Conservation (phyloP, 345 rosid species). For the Leavenworthia alabamica region DNA sequence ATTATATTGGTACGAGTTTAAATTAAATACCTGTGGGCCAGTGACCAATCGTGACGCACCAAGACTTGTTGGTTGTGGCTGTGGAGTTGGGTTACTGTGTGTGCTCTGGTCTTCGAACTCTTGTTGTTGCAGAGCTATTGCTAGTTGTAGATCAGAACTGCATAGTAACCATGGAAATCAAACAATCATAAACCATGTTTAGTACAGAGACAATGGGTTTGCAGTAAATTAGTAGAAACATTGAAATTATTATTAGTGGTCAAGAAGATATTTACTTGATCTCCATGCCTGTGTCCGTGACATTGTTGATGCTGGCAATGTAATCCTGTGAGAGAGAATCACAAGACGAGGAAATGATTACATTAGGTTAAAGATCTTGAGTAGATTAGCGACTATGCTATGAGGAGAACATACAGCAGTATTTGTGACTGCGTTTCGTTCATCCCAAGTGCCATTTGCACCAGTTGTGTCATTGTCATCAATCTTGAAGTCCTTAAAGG, state of each 20-base stretch:
- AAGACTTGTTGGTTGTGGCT: slow-evolving; percentile 46
- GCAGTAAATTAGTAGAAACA: not conserved
- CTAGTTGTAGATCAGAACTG: slow-evolving; percentile 92
- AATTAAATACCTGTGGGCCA: slow-evolving; percentile 67
- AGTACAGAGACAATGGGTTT: not conserved
- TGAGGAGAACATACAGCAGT: slow-evolving; percentile 58
- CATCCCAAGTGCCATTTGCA: slow-evolving; percentile 69
- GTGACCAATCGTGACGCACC: slow-evolving; percentile 63
- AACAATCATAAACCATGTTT: not conserved
- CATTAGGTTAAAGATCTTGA: slow-evolving; percentile 1
- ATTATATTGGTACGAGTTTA: not conserved
- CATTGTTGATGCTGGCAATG: slow-evolving; percentile 70
- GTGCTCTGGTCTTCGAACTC: slow-evolving; percentile 85
- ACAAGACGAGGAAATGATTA: not conserved
- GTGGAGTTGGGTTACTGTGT: slow-evolving; percentile 51
- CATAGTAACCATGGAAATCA: slow-evolving; percentile 21
- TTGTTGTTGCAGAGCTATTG: slow-evolving; percentile 94
- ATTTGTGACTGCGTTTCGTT: slow-evolving; percentile 67
- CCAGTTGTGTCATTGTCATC: slow-evolving; percentile 59
- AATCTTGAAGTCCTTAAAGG: slow-evolving; percentile 81
- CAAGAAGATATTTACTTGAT: slow-evolving; percentile 46
- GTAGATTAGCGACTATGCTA: not conserved
- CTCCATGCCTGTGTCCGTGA: slow-evolving; percentile 51
- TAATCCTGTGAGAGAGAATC: slow-evolving; percentile 52
- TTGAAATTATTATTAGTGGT: not conserved